A percentile compares a stretch with the other conserved stretches of the same genome.
These are phyloP conservation scores for Ogataea pignaliae DNA, from an alignment of 805 yeast genomes.

Conservation along the genomic window DNA sequence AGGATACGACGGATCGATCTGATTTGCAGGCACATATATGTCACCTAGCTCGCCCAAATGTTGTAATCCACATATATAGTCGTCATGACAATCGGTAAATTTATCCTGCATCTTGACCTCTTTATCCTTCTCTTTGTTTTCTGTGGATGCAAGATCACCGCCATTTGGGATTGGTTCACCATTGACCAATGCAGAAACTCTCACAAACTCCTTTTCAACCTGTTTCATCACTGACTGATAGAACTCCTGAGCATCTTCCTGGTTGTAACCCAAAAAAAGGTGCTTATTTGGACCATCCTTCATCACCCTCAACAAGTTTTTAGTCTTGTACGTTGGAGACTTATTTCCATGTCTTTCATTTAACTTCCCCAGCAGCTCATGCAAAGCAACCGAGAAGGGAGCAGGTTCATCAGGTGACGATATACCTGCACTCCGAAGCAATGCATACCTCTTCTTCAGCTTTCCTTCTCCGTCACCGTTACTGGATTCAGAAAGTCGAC, in stretches of 20 bases:
- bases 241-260: conserved; percentile 96
- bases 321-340: conserved; percentile 61
- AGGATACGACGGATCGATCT: conserved; percentile 66
- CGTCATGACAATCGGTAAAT: conserved; percentile 24
- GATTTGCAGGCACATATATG: conserved; percentile 67
- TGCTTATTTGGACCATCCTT: conserved; percentile 74
- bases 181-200: conserved; percentile 18
- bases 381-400: conserved; percentile 50
- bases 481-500: conserved; percentile 5
- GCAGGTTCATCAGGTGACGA: not conserved
- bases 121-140: conserved; percentile 14
- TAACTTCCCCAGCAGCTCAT: conserved; percentile 47
- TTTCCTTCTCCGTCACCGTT: conserved; percentile 11
- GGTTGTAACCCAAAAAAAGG: conserved; percentile 79
- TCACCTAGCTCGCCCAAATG: conserved; percentile 56
- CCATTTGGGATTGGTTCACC: not conserved
- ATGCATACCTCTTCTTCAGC: not conserved
- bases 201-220: conserved; percentile 53
- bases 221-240: conserved; percentile 74
- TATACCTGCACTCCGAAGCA: not conserved
- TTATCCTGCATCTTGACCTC: conserved; percentile 24
- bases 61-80: conserved; percentile 35
- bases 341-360: conserved; percentile 51
- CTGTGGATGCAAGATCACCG: not conserved
- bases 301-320: conserved; percentile 58